Evolutionary conservation across 345 rosid genomes (phyloP).

Genomic region (Moringa oleifera): DNA sequence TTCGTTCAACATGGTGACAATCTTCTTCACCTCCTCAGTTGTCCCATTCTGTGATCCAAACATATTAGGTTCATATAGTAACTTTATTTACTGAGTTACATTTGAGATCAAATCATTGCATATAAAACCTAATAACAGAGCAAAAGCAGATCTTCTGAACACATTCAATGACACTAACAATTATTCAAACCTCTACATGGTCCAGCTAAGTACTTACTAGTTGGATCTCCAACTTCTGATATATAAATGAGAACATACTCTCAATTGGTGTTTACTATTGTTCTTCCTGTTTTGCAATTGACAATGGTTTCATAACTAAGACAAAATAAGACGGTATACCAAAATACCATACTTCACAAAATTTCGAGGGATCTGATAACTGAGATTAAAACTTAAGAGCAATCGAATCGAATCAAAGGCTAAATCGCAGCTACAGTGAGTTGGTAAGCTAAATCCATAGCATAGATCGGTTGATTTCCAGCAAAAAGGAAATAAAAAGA

Average conservation of each 20-base stretch:
- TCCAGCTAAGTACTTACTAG: neutral
- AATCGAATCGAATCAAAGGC: neutral
- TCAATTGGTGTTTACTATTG: too few species aligned
- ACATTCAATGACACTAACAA: neutral
- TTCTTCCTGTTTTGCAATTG: too few species aligned
- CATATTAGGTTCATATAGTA: neutral
- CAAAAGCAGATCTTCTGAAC: neutral
- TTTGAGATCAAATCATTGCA: neutral
- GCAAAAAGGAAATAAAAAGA: neutral
- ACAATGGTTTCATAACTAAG: too few species aligned
- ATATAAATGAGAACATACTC: too few species aligned
- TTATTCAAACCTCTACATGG: neutral
- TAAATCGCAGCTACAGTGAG: neutral
- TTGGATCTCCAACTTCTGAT: neutral
- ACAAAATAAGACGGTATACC: too few species aligned
- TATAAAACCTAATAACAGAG: neutral
- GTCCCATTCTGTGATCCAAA: conserved; percentile 56
- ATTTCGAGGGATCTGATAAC: conserved; percentile 4
- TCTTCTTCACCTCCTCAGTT: conserved; percentile 65
- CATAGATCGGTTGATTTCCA: too few species aligned
- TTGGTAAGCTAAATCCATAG: too few species aligned
- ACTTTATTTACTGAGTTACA: neutral
- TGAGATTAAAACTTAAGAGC: neutral
- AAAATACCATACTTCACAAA: too few species aligned
- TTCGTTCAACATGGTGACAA: conserved; percentile 46